Evolutionary conservation across 345 rosid genomes (phyloP), one percentile per base, ranked within the genome.

Genomic region (Syzygium oleosum): DNA sequence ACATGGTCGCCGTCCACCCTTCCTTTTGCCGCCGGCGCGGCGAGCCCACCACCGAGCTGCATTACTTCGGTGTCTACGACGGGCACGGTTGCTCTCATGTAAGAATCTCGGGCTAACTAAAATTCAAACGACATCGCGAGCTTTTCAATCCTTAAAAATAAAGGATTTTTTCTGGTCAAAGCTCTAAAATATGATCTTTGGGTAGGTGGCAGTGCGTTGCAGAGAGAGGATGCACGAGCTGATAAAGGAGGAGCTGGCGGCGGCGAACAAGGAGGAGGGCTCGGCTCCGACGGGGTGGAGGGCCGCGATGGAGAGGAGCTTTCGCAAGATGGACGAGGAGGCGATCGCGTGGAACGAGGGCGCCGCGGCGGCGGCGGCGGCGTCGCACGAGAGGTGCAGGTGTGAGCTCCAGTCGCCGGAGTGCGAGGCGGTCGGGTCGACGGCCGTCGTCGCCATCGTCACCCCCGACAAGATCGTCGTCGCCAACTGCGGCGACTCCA

Each of bases 401-500:
- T 93, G 94, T 85, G 91, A 91, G 89, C 90, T 93, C 12, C 92
- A 86, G 89, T 87, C 90, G 9, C 93, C 92, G 25, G 92, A 89
- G 89, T 88, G 92, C 86, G 93, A 93, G 53, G 93, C 93, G 21
- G 98, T 95, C 3, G 99, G 99, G 84, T 97, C 99, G 10, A 98
- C 99, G 4, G 98, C 98, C 3, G 97, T 96, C 38, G 96, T 94
- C 53, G 94, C 98, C 1, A 90, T 98, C 59, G 87, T 98, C 52
- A 95, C 96, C 7, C 94, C 91, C 7, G 94, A 93, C 22, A 94
- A 95, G 89, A 94, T 97, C 5, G 27, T 96, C 9, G 95, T 96
- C 19, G 95, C 99, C 8, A 98, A 98, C 68, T 96, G 99, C 54
- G 99, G 99, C 7, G 99, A 98, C 80, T 98, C 99, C 0, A 93